Evolutionary conservation across 2,329 filamentous ascomycete genomes (phyloP).

Genomic region (Allantophomopsis lycopodina): DNA sequence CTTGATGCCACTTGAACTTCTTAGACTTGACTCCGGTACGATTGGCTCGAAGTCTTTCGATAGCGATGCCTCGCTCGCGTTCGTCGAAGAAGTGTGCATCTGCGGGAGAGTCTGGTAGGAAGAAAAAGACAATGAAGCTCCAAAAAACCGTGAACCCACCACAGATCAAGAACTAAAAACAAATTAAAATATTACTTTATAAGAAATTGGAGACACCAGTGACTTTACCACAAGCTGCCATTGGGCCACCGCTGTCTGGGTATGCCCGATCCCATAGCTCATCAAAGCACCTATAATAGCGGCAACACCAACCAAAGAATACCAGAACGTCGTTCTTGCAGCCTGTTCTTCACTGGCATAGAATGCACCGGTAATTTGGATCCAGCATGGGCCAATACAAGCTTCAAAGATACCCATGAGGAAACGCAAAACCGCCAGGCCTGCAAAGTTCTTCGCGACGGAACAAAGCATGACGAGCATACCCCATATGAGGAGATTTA

Average conservation of each 20-base stretch:
- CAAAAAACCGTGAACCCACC: conserved; percentile 11
- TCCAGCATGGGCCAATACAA: conserved; percentile 52
- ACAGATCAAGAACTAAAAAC: no score
- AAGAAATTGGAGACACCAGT: no score
- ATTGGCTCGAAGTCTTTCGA: conserved; percentile 61
- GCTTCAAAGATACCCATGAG: conserved; percentile 53
- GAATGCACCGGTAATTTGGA: conserved; percentile 52
- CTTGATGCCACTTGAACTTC: conserved; percentile 54
- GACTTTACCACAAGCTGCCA: no score
- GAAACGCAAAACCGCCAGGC: conserved; percentile 47
- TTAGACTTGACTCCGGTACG: conserved; percentile 63
- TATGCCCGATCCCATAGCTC: background rate
- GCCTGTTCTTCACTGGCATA: conserved; percentile 52
- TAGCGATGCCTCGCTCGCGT: conserved; percentile 50
- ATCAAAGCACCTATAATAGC: background rate
- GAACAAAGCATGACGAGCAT: conserved; percentile 43
- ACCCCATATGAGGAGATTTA: conserved; percentile 45
- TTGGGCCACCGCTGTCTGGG: background rate
- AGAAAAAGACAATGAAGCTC: conserved; percentile 20
- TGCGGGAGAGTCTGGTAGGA: conserved; percentile 19
- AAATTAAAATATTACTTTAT: no score
- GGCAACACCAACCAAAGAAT: background rate
- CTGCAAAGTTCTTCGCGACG: conserved; percentile 40
- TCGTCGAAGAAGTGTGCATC: conserved; percentile 44
- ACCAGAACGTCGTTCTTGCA: conserved; percentile 1